phyloP scores from a whole-genome alignment of 2,329 filamentous ascomycete genomes.

The Cercospora zeae-maydis region DNA sequence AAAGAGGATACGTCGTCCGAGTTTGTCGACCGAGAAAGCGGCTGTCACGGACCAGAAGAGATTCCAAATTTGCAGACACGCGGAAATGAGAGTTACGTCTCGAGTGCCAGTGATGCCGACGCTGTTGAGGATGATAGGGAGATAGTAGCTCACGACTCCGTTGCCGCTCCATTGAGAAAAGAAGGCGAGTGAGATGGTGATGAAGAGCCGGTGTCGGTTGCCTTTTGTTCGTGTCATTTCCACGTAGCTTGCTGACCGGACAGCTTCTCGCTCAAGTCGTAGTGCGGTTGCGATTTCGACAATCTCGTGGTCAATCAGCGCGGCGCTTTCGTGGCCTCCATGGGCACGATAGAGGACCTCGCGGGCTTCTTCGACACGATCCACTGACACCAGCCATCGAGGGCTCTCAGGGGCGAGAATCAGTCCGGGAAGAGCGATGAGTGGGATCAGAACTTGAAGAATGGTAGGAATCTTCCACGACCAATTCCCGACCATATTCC shows the following conservation, averaged over 20 bases:
- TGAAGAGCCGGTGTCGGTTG: slow-evolving; percentile 40
- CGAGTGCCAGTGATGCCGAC: slow-evolving; percentile 39
- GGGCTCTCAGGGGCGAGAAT: slow-evolving; percentile 29
- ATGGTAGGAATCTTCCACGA: slow-evolving; percentile 30
- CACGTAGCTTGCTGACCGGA: slow-evolving; percentile 39
- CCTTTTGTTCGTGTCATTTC: slow-evolving; percentile 24
- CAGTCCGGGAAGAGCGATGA: slow-evolving; percentile 24
- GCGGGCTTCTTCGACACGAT: slow-evolving; percentile 52
- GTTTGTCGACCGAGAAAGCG: slow-evolving; percentile 42
- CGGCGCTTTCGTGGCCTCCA: slow-evolving; percentile 53
- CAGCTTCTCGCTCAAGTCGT: slow-evolving; percentile 48
- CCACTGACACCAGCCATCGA: slow-evolving; percentile 27
- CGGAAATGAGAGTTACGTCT: slow-evolving; percentile 40
- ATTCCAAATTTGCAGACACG: slow-evolving; percentile 41
- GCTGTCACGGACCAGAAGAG: slow-evolving; percentile 38
- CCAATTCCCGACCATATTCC: slow-evolving; percentile 24
- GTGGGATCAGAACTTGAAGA: slow-evolving; percentile 27
- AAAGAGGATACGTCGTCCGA: slow-evolving; percentile 46
- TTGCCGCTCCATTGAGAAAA: slow-evolving; percentile 43
- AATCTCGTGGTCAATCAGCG: slow-evolving; percentile 64
- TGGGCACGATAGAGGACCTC: slow-evolving; percentile 60
- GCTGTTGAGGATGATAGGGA: slow-evolving; percentile 37
- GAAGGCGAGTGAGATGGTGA: slow-evolving; percentile 38
- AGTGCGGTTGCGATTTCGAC: slow-evolving; percentile 51
- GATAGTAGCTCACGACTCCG: slow-evolving; percentile 36